A percentile compares a stretch with the other conserved stretches of the same genome.
Evolutionary conservation across 805 yeast genomes (phyloP).

Genomic region (Tetrapisispora nanseiensis): DNA sequence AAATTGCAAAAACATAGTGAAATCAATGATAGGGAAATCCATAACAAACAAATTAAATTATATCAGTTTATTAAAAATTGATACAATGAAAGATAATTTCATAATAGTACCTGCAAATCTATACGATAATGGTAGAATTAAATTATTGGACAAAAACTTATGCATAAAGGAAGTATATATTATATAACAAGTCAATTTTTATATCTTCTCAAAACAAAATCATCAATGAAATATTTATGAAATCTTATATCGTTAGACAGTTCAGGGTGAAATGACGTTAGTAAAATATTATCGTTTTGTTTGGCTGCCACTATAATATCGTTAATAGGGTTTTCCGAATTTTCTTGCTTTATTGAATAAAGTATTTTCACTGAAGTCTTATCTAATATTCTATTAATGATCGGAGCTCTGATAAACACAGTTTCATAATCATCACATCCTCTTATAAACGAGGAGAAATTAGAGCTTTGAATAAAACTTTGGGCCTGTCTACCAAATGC

Average conservation of each 20-base stretch:
- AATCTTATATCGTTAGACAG: conserved; percentile 46
- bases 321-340: conserved; percentile 11
- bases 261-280: conserved; percentile 79
- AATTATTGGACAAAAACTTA: background rate
- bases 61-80: conserved; percentile 9
- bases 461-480: conserved; percentile 44
- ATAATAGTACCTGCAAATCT: conserved; percentile 15
- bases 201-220: conserved; percentile 34
- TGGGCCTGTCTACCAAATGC: conserved; percentile 74
- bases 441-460: conserved; percentile 34
- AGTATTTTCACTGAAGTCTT: conserved; percentile 32
- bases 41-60: conserved; percentile 7
- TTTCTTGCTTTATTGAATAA: conserved; percentile 26
- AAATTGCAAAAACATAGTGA: background rate
- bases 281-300: conserved; percentile 50
- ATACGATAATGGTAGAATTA: conserved; percentile 11
- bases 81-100: conserved; percentile 2
- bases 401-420: conserved; percentile 70
- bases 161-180: background rate
- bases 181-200: background rate
- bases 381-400: conserved; percentile 34
- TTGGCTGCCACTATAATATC: conserved; percentile 56
- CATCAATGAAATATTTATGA: conserved; percentile 61
- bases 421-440: conserved; percentile 32
- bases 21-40: background rate